Percentiles rank a stretch among this genome's conserved stretches.
phyloP scores from a whole-genome alignment of 2,329 filamentous ascomycete genomes.

The Colletotrichum shisoi region DNA sequence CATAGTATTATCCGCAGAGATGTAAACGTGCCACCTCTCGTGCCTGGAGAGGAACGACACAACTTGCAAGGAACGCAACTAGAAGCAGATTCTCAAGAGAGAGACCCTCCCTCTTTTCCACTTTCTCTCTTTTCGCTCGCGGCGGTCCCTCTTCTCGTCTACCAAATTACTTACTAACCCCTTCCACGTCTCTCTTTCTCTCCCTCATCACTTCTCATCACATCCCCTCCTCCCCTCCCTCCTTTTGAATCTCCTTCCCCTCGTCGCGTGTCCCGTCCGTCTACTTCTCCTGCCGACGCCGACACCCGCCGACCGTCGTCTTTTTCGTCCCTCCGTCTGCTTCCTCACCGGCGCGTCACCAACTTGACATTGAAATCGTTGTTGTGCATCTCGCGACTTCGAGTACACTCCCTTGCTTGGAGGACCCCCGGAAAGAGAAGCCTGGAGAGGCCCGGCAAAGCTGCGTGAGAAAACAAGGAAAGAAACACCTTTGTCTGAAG shows the following conservation, averaged over 20 bases:
- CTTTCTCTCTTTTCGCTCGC: constrained; percentile 20
- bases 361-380: constrained; percentile 16
- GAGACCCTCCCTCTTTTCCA: constrained; percentile 14
- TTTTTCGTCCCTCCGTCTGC: constrained; percentile 22
- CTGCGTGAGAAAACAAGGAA: neutral
- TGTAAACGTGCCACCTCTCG: neutral
- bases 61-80: neutral
- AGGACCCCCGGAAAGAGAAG: constrained; percentile 18
- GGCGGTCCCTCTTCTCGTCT: constrained; percentile 14
- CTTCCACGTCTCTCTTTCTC: constrained; percentile 22
- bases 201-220: constrained; percentile 3
- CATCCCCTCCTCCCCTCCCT: constrained; percentile 21
- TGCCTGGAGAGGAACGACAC: constrained; percentile 1
- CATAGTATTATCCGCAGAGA: neutral
- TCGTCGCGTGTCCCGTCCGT: constrained; percentile 24
- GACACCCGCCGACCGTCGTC: constrained; percentile 32
- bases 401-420: constrained; percentile 19
- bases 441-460: constrained; percentile 7
- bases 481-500: constrained; percentile 10
- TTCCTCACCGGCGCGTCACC: constrained; percentile 21
- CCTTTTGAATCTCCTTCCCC: constrained; percentile 2
- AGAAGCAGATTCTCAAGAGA: constrained; percentile 9
- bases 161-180: constrained; percentile 19
- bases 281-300: constrained; percentile 28
- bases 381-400: constrained; percentile 25